phyloP scores from a whole-genome alignment of 768 basidiomycete genomes.

The Calocera cornea region DNA sequence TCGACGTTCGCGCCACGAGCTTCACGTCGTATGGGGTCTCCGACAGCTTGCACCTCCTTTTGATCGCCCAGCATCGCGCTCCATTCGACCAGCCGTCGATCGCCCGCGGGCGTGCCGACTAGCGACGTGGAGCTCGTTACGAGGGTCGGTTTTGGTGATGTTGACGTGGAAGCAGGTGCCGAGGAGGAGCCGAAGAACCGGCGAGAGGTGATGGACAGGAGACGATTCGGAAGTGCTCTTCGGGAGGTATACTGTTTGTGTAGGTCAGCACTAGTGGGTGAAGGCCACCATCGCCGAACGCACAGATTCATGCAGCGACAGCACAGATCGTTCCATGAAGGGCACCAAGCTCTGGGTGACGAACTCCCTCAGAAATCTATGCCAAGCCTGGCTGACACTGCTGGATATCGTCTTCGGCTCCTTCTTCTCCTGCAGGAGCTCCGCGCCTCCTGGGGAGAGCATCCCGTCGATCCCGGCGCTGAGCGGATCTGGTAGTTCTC shows the following conservation, averaged over 20 bases:
- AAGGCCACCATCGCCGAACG: background rate
- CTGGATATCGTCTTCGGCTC: background rate
- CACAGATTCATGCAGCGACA: background rate
- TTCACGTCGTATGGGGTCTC: background rate
- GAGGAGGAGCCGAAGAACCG: conserved; percentile 1
- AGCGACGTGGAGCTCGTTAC: background rate
- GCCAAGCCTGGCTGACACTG: conserved; percentile 1
- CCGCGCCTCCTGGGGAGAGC: background rate
- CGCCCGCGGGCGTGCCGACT: background rate
- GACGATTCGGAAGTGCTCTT: background rate
- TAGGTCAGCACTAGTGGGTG: background rate
- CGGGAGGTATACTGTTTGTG: background rate
- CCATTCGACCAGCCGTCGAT: background rate
- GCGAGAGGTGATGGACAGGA: background rate
- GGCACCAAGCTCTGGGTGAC: background rate
- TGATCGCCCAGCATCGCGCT: conserved; percentile 2
- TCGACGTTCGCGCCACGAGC: background rate
- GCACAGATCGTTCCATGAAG: background rate
- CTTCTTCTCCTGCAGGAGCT: background rate
- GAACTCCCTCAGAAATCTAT: background rate
- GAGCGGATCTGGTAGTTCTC: background rate
- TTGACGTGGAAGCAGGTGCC: background rate
- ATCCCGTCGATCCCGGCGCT: background rate
- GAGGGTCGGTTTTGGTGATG: background rate
- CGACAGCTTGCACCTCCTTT: background rate